Base-by-base conservation (phyloP, 75 land plant genomes). In the Adiantum capillusveneris region DNA sequence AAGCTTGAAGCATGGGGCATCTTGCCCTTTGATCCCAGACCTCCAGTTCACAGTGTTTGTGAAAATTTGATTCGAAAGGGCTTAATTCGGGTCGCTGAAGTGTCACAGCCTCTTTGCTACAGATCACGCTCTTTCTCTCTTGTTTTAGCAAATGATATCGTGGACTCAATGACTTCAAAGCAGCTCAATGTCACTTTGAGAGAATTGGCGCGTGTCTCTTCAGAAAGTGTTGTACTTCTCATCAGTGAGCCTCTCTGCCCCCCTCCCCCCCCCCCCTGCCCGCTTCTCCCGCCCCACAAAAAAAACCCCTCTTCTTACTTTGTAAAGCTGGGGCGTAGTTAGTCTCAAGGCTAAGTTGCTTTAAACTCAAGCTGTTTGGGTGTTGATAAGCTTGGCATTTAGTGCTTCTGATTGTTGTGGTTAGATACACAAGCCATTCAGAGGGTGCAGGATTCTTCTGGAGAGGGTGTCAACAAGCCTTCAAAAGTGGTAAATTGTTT, bases 1-100 rank as follows among this genome's bases (percentile, higher is more conserved):
- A 69, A 76, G 46, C 65, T 68, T 28, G 81, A 86, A 66, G 90
- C 82, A 16, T 86, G 90, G 90, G 90, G 90, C 53, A 65, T 86
- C 39, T 81, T 84, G 30, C 90, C 90, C 22, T 84, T 77, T 64
- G 76, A 78, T 55, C 51, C 85, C 58, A 74, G 68, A 62, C 59
- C 68, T 57, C 77, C 70, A 41, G 60, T 66, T 28, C 83, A 85
- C 72, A 63, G 62, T 20, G 39, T 58, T 27, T 86, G 90, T 75
- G 82, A 73, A 53, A 80, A 59, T 57, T 72, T 86, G 43, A 65
- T 86, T 5, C 69, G 69, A 16, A 84, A 82, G 68, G 90, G 88
- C 24, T 52, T 84, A 11, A 80, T 86, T 21, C 90, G 90, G 43
- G 71, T 75, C 14, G 84, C 84, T 34, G 87, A 86, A 66, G 71